Conservation (phyloP, 2,329 filamentous ascomycete species). For the Sporothrix variecibatus region DNA sequence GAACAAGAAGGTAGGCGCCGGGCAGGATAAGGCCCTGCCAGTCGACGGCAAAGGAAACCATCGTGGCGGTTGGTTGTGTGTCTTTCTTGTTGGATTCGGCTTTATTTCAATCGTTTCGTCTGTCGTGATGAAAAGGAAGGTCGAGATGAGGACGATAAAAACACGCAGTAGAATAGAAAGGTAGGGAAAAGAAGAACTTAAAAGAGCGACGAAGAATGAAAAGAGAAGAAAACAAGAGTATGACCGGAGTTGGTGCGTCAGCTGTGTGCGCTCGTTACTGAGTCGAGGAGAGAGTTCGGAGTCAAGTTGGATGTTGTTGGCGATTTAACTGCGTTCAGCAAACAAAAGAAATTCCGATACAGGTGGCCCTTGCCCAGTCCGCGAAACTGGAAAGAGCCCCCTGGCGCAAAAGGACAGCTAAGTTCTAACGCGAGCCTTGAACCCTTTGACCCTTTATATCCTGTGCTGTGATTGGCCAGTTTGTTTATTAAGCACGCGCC, state of each 20-base stretch:
- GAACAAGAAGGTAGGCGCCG: constrained; percentile 83
- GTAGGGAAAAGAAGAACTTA: neutral
- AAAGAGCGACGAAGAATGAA: constrained; percentile 4
- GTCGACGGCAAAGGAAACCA: constrained; percentile 58
- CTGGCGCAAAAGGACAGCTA: constrained; percentile 27
- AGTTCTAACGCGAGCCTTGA: neutral
- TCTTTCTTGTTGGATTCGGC: no score
- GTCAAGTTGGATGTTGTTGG: neutral
- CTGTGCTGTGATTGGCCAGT: constrained; percentile 11
- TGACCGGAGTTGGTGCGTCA: neutral
- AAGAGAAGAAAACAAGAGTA: neutral
- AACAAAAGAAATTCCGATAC: constrained; percentile 14
- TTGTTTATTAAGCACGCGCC: neutral
- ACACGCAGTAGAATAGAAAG: neutral
- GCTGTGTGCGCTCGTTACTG: neutral
- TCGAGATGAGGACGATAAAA: neutral
- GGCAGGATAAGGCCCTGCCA: constrained; percentile 86
- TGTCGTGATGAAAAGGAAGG: neutral
- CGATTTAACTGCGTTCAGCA: neutral
- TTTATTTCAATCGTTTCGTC: neutral
- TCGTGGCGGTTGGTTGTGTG: constrained; percentile 34
- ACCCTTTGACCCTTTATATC: neutral
- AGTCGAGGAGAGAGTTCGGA: neutral
- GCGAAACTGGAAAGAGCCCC: neutral
- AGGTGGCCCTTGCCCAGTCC: neutral